Base-by-base conservation (phyloP, 2,329 filamentous ascomycete species). In the Exophiala sp. region DNA sequence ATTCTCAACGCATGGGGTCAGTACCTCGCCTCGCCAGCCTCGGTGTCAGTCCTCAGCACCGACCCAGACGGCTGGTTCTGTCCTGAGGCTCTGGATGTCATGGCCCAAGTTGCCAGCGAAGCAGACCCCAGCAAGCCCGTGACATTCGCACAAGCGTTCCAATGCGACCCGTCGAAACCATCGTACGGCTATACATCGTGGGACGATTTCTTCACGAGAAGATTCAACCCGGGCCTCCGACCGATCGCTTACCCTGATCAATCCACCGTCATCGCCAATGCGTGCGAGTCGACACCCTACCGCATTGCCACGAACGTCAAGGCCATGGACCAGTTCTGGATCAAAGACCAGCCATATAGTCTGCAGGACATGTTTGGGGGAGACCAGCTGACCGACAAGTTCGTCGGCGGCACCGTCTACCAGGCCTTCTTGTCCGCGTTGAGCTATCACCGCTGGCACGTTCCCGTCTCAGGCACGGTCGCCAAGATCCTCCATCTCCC, bases 371-470 rank as follows among this genome's bases (percentile, higher is more conserved):
- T 85, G 79, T 70, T 87, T 2, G 75, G 69, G 0, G 66, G 79
- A 58, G 78, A 84, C 56, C 60, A 69, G 0, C 63, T 79, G 0
- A 69, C 78, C 0, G 58, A 68, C 5, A 60, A 77, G 1, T 87
- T 86, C 57, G 73, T 70, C 0, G 78, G 77, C 5, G 83, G 79
- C 1, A 85, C 80, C 0, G 70, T 87, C 23, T 87, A 86, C 64
- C 83, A 88, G 61, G 83, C 82, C 0, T 87, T 85, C 62, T 68
- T 87, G 2, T 81, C 75, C 5, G 78, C 81, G 0, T 66, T 84
- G 45, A 81, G 77, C 35, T 87, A 88, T 63, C 84, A 87, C 64
- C 75, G 83, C 22, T 87, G 84, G 84, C 82, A 87, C 66, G 64
- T 78, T 0, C 84, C 84, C 13, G 75, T 87, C 0, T 75, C 71